A percentile compares a stretch with the other conserved stretches of the same genome.
phyloP scores from a whole-genome alignment of 2,329 filamentous ascomycete species.

The Knufia fluminis region DNA sequence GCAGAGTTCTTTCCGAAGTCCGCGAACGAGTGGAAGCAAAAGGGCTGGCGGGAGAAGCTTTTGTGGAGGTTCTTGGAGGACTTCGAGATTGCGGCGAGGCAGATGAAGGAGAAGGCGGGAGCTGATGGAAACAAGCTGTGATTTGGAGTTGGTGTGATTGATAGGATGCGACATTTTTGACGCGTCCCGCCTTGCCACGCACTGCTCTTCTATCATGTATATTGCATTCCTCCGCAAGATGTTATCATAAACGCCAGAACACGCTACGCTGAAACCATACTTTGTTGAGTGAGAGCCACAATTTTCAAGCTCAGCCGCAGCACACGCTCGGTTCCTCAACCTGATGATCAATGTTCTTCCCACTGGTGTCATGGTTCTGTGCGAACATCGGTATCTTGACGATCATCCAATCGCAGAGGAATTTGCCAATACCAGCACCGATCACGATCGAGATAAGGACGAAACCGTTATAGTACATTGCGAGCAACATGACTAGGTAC shows the following conservation, averaged over 20 bases:
- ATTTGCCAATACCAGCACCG: conserved; percentile 62
- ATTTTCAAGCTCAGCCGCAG: too few relatives aligned
- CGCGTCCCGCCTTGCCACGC: too few relatives aligned
- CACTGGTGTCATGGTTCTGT: background rate
- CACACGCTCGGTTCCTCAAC: conserved; percentile 13
- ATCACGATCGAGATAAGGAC: conserved; percentile 74
- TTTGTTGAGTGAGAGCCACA: too few relatives aligned
- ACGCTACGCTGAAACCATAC: too few relatives aligned
- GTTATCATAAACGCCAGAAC: too few relatives aligned
- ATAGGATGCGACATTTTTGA: too few relatives aligned
- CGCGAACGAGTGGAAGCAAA: conserved; percentile 24
- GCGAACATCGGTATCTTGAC: conserved; percentile 31
- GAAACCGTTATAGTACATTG: conserved; percentile 62
- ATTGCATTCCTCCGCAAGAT: too few relatives aligned
- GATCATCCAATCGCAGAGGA: conserved; percentile 58
- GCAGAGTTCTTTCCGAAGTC: conserved; percentile 23
- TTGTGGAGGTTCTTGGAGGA: conserved; percentile 16
- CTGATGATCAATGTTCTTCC: background rate
- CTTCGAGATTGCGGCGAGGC: conserved; percentile 9
- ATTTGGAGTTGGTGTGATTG: too few relatives aligned
- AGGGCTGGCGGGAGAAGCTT: conserved; percentile 22
- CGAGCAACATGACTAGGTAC: conserved; percentile 66
- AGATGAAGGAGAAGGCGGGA: background rate
- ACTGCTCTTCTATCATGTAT: too few relatives aligned
- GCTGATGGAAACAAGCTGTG: conserved; percentile 4